These are phyloP conservation scores for Candida silvatica DNA, from an alignment of 805 yeast species.

Conservation along the genomic window DNA sequence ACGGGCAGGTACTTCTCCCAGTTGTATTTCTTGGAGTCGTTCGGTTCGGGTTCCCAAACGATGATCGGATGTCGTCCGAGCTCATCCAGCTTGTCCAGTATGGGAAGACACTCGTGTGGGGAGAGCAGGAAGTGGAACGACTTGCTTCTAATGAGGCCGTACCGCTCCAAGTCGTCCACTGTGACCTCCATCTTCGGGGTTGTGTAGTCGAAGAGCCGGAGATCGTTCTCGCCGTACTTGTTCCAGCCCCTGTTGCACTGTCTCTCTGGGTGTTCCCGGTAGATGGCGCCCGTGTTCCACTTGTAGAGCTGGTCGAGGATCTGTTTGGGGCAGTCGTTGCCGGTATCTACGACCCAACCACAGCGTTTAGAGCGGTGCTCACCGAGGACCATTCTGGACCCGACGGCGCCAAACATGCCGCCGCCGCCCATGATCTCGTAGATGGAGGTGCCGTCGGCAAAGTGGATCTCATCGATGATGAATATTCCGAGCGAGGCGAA, in stretches of 20 bases:
- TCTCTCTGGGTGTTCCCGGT: conserved; percentile 43
- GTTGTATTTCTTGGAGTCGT: conserved; percentile 49
- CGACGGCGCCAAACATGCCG: conserved; percentile 73
- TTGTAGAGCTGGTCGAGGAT: conserved; percentile 35
- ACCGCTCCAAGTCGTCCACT: conserved; percentile 40
- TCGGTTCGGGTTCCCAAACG: conserved; percentile 87
- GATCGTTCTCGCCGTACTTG: conserved; percentile 55
- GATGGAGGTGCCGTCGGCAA: conserved; percentile 29
- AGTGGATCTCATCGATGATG: conserved; percentile 79
- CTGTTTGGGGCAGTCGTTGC: conserved; percentile 60
- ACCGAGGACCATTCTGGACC: conserved; percentile 53
- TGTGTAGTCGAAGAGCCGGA: conserved; percentile 49
- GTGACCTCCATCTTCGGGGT: conserved; percentile 55
- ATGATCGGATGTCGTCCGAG: conserved; percentile 28
- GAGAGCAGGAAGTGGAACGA: conserved; percentile 72
- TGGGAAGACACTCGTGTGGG: conserved; percentile 46
- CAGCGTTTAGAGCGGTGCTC: conserved; percentile 26
- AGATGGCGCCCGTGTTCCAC: conserved; percentile 58
- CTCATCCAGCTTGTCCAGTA: conserved; percentile 23
- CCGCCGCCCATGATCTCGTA: conserved; percentile 79
- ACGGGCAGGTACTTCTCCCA: conserved; percentile 28
- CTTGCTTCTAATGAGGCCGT: conserved; percentile 29
- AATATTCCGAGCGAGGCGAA: conserved; percentile 81
- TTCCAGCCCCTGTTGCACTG: conserved; percentile 80
- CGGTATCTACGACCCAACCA: conserved; percentile 74